A percentile compares a stretch with the other conserved stretches of the same genome.
Evolutionary conservation across 495 filamentous ascomycete genomes (phyloP).

Genomic region (Hypoxylon rickii): DNA sequence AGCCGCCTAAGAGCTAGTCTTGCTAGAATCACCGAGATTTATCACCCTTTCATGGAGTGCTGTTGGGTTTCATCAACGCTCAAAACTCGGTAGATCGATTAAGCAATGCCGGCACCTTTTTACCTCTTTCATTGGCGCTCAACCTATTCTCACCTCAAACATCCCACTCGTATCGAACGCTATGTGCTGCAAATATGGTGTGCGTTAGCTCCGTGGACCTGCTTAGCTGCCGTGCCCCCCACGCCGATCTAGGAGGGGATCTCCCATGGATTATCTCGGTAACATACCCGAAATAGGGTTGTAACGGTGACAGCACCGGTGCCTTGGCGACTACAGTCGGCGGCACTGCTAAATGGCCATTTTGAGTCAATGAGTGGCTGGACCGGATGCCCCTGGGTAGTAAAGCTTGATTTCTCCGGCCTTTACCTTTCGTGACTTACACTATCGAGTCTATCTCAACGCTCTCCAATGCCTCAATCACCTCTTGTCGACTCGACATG

Average conservation of each 20-base stretch:
- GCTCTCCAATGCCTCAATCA: slow-evolving; percentile 16
- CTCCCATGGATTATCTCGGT: slow-evolving; percentile 27
- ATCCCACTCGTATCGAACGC: slow-evolving; percentile 5
- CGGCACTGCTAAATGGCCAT: slow-evolving; percentile 18
- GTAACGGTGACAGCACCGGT: slow-evolving; percentile 29
- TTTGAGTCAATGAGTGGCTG: slow-evolving; percentile 4
- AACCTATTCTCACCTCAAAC: slow-evolving; percentile 3
- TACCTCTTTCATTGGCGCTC: slow-evolving; percentile 10
- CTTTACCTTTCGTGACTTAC: not conserved
- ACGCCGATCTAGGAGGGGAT: slow-evolving; percentile 24
- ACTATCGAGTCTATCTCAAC: slow-evolving; percentile 9
- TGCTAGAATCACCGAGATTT: no score
- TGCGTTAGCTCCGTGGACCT: slow-evolving; percentile 1
- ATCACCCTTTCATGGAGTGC: slow-evolving; percentile 1
- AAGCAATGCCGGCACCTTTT: slow-evolving; percentile 6
- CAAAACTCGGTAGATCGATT: slow-evolving; percentile 18
- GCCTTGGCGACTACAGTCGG: slow-evolving; percentile 23
- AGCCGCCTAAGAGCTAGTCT: no score
- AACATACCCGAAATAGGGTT: slow-evolving; percentile 24
- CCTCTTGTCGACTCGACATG: slow-evolving; percentile 36
- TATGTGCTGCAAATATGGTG: no score
- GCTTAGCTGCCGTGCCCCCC: slow-evolving; percentile 8
- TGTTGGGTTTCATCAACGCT: slow-evolving; percentile 26
- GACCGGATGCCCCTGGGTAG: slow-evolving; percentile 12
- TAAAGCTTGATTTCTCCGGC: slow-evolving; percentile 21